Percentiles rank a stretch among this genome's conserved stretches.
Conservation (phyloP, 306 rosid species). For the Trifolium pratense region DNA sequence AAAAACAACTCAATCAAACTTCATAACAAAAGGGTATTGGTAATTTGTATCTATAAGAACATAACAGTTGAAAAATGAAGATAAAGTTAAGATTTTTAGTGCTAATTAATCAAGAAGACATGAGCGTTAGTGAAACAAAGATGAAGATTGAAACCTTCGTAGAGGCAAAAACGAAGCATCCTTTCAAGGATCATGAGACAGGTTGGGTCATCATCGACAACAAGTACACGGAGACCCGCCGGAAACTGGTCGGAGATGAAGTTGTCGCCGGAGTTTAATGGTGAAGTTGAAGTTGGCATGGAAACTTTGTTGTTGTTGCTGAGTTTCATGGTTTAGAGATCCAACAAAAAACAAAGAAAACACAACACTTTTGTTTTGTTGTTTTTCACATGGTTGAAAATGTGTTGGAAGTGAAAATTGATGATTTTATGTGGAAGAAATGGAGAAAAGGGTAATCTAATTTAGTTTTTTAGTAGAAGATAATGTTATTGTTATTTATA, state of each 20-base stretch:
- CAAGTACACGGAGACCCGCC: constrained; percentile 86
- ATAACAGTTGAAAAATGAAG: not conserved
- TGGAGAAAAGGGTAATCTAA: constrained; percentile 30
- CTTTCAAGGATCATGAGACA: constrained; percentile 93
- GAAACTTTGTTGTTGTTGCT: constrained; percentile 54
- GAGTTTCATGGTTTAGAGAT: constrained; percentile 61
- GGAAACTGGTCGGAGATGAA: constrained; percentile 76
- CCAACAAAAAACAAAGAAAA: constrained; percentile 31
- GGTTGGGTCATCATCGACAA: constrained; percentile 96
- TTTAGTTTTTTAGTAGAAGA: not conserved
- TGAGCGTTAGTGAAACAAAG: constrained; percentile 3
- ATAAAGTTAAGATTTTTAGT: constrained; percentile 15
- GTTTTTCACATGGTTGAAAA: constrained; percentile 39
- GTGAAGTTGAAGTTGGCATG: constrained; percentile 63
- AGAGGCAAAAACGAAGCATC: constrained; percentile 85
- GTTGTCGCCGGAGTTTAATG: constrained; percentile 52
- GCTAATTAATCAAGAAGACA: constrained; percentile 6
- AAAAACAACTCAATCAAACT: constrained; percentile 22
- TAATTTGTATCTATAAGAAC: constrained; percentile 7
- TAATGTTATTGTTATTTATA: not conserved
- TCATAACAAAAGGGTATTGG: not conserved
- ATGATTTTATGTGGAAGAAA: constrained; percentile 40
- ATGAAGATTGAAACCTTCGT: constrained; percentile 62
- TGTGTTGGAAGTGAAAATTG: constrained; percentile 20
- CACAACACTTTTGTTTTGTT: not conserved